phyloP scores from a whole-genome alignment of 176 grass and related monocot species.

The Aegilops speltoides region DNA sequence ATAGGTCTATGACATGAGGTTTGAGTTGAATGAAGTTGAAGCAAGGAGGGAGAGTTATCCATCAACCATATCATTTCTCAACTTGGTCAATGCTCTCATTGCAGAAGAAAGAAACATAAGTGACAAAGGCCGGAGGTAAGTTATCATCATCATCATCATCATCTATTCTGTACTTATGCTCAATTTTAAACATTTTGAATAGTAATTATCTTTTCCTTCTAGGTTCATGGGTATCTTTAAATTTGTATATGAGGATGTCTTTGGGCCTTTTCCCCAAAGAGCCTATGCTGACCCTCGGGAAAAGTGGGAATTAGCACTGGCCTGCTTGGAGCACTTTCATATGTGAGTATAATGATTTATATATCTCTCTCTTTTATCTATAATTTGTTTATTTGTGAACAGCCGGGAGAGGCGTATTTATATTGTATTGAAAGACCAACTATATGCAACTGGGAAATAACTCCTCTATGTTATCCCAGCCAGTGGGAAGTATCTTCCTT shows the following conservation, averaged over 20 bases:
- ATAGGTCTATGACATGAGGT: slow-evolving; percentile 95
- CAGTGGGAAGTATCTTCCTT: not conserved
- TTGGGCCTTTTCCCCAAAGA: slow-evolving; percentile 91
- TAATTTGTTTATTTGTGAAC: not conserved
- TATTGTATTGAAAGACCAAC: not conserved
- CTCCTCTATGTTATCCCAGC: not conserved
- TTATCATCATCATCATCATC: slow-evolving; percentile 28
- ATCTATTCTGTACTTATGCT: slow-evolving; percentile 6
- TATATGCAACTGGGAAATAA: not conserved
- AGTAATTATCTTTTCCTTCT: slow-evolving; percentile 1
- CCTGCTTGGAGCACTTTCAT: slow-evolving; percentile 86
- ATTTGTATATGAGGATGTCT: slow-evolving; percentile 96
- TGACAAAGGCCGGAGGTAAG: slow-evolving; percentile 80
- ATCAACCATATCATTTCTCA: slow-evolving; percentile 97
- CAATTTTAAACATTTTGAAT: slow-evolving; percentile 7
- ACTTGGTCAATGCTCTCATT: slow-evolving; percentile 93
- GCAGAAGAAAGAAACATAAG: slow-evolving; percentile 78
- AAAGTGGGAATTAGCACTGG: slow-evolving; percentile 92
- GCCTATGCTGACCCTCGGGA: slow-evolving; percentile 80
- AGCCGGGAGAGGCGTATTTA: not conserved
- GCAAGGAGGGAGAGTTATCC: slow-evolving; percentile 95
- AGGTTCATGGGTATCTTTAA: slow-evolving; percentile 95
- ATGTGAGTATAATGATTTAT: slow-evolving; percentile 56
- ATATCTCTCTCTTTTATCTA: not conserved
- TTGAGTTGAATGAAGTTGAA: slow-evolving; percentile 98